Evolutionary conservation across 2,329 filamentous ascomycete genomes (phyloP), one percentile per base, ranked within the genome.

Genomic region (Microdochium trichocladiopsis): DNA sequence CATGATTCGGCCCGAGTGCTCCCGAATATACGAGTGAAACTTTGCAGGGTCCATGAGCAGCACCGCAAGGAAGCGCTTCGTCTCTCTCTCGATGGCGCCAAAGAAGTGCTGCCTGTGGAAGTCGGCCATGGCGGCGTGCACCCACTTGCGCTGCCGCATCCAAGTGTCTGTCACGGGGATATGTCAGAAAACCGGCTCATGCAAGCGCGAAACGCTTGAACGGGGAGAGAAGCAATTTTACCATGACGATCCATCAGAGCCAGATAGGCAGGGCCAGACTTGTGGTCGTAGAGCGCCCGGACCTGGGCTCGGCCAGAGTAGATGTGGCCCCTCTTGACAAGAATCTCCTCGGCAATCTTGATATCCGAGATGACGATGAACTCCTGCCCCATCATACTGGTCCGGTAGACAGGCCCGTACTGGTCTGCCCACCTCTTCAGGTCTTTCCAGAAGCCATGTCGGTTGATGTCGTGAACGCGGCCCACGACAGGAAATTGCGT

Each of bases 281-380:
- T 78, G 60, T 78, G 75, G 52, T 72, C 63, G 55, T 77, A 72
- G 16, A 78, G 63, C 0, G 74, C 74, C 28, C 74, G 63, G 52
- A 78, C 75, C 63, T 78, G 74, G 8, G 73, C 72, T n/a, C 75
- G 67, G 4, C 75, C 75, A 1, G 73, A 72, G 56, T 77, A 78
- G 53, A 73, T 76, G 55, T 78, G 72, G 4, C 75, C 75, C 25
- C 73, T 66, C 63, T 76, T 77, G 37, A 76, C 65, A 3, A 78
- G 68, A 8, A 78, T 66, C 51, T 78, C 75, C 55, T 70, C 66
- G 9, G 75, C 75, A 51, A 78, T 74, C 48, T 70, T 68, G 57
- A 28, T 24, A 2, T 41, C 43, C 21, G 50, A 51, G 4, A 51
- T 25, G 43, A 52, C 22, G 53, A 75, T 57, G 53, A 74, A 74